A percentile compares a stretch with the other conserved stretches of the same genome.
Evolutionary conservation across 805 yeast genomes (phyloP).

Genomic region (Jamesozyma rosinii): DNA sequence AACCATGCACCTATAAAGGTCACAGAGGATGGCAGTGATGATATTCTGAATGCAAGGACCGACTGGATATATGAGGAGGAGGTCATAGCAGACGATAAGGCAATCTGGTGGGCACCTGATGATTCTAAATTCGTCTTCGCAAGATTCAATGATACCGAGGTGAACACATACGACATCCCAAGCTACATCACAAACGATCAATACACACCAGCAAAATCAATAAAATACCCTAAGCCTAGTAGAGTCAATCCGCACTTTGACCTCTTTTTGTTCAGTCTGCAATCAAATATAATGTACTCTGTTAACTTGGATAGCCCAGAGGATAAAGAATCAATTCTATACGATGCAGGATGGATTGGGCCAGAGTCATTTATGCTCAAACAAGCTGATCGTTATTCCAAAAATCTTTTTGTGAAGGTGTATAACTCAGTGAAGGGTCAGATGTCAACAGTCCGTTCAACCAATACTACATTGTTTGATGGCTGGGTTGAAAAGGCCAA

Average conservation of each 20-base stretch:
- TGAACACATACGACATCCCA: conserved; percentile 44
- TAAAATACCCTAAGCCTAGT: conserved; percentile 73
- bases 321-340: conserved; percentile 43
- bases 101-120: conserved; percentile 69
- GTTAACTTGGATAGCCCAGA: conserved; percentile 19
- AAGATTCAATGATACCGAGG: conserved; percentile 50
- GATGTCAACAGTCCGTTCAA: conserved; percentile 35
- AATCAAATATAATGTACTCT: conserved; percentile 14
- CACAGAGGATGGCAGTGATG: conserved; percentile 37
- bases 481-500: conserved; percentile 55
- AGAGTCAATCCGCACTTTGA: conserved; percentile 47
- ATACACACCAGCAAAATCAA: conserved; percentile 39
- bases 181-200: conserved; percentile 36
- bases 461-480: conserved; percentile 37
- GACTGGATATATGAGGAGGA: conserved; percentile 88
- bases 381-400: conserved; percentile 55
- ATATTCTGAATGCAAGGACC: conserved; percentile 57
- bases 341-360: conserved; percentile 54
- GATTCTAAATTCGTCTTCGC: conserved; percentile 48
- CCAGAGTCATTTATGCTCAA: conserved; percentile 43
- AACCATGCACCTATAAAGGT: conserved; percentile 11
- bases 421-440: conserved; percentile 29
- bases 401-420: conserved; percentile 41
- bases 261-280: conserved; percentile 36
- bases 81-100: conserved; percentile 47